A percentile compares a stretch with the other conserved stretches of the same genome.
phyloP scores from a whole-genome alignment of 257 asterid genomes.

The Solanum raphanifolium region DNA sequence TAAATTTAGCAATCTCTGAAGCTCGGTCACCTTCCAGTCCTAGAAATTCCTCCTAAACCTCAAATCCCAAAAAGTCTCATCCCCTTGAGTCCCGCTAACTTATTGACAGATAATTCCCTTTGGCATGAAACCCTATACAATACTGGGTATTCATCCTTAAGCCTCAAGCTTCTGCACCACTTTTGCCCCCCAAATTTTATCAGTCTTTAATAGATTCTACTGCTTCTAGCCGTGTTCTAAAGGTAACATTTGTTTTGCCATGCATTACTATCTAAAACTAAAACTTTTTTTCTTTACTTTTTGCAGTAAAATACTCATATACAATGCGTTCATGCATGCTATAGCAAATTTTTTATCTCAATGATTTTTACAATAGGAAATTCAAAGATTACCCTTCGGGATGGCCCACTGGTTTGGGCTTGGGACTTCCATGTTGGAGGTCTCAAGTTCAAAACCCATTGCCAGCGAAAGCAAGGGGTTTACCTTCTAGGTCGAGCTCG shows the following conservation, averaged over 20 bases:
- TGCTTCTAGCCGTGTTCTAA: background rate
- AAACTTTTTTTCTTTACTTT: background rate
- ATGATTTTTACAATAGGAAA: background rate
- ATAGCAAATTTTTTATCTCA: background rate
- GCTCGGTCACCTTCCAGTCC: background rate
- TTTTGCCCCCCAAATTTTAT: background rate
- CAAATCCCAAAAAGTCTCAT: background rate
- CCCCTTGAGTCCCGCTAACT: background rate
- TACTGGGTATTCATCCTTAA: background rate
- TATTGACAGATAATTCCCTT: background rate
- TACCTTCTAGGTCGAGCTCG: no score
- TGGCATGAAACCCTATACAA: background rate
- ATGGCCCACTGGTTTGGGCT: no score
- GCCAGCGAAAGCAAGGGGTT: no score
- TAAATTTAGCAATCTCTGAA: background rate
- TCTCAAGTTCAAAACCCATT: no score
- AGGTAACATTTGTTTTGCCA: background rate
- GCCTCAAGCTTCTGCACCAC: background rate
- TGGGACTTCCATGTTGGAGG: no score
- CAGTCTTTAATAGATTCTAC: background rate
- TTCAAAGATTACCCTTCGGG: background rate
- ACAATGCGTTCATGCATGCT: background rate
- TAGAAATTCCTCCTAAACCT: background rate
- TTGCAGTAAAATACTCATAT: background rate
- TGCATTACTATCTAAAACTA: background rate